Evolutionary conservation across 495 filamentous ascomycete species (phyloP).

Genomic region (Annulohypoxylon nitens): DNA sequence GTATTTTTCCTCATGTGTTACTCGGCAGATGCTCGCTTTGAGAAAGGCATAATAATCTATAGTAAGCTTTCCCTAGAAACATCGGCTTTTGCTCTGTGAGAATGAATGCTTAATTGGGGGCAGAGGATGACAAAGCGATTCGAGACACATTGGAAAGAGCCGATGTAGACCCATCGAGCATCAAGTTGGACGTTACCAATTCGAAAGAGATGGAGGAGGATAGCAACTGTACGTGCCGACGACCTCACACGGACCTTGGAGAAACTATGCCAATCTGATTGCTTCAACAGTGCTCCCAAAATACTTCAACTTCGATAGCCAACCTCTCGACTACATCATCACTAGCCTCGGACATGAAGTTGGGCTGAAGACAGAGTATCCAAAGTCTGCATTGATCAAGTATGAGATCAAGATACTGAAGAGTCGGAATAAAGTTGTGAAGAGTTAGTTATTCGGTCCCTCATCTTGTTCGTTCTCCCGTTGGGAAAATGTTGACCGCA

Average conservation of each 20-base stretch:
- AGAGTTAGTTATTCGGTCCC: slow-evolving; percentile 41
- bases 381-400: slow-evolving; percentile 48
- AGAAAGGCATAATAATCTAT: slow-evolving; percentile 57
- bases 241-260: neutral
- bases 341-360: slow-evolving; percentile 55
- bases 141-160: slow-evolving; percentile 46
- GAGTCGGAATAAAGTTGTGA: slow-evolving; percentile 48
- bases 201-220: slow-evolving; percentile 35
- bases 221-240: slow-evolving; percentile 9
- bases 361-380: slow-evolving; percentile 51
- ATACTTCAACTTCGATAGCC: slow-evolving; percentile 52
- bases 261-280: neutral
- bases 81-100: neutral
- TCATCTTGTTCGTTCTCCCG: neutral
- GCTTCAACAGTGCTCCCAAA: slow-evolving; percentile 33
- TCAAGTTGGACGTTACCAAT: slow-evolving; percentile 45
- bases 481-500: slow-evolving; percentile 1
- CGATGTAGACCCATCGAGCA: slow-evolving; percentile 32
- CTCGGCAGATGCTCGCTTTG: slow-evolving; percentile 55
- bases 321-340: slow-evolving; percentile 53
- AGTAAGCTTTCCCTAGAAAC: slow-evolving; percentile 44
- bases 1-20: slow-evolving; percentile 60
- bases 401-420: slow-evolving; percentile 58
- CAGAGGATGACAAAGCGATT: slow-evolving; percentile 57
- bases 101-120: slow-evolving; percentile 5